Conservation (phyloP, 306 rosid species). For the Phaseolus lunatus region DNA sequence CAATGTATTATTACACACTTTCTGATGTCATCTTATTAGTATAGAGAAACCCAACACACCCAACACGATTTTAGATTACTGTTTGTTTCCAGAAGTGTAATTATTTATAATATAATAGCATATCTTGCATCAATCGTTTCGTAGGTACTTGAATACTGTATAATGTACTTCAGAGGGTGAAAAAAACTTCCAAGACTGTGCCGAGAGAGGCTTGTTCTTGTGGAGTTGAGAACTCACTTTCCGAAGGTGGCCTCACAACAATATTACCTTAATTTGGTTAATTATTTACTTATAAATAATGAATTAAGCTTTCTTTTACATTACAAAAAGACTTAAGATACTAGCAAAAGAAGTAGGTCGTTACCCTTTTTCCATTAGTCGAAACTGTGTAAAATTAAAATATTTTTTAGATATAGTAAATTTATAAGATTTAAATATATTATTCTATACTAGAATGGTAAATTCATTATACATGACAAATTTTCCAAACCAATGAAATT, state of each 20-base stretch:
- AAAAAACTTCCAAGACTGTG: too few relatives aligned
- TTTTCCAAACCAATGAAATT: background rate
- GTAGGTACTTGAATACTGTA: too few relatives aligned
- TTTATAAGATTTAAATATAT: background rate
- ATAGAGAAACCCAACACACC: background rate
- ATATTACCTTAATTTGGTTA: background rate
- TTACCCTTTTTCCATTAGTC: background rate
- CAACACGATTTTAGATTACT: too few relatives aligned
- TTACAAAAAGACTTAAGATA: background rate
- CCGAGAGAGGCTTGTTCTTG: background rate
- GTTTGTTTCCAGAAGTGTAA: too few relatives aligned
- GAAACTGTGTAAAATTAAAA: background rate
- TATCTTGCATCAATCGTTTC: too few relatives aligned
- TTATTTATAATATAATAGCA: too few relatives aligned
- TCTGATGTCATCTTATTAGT: background rate
- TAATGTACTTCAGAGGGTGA: too few relatives aligned
- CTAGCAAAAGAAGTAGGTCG: background rate
- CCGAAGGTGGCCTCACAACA: background rate
- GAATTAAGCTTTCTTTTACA: background rate
- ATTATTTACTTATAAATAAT: background rate
- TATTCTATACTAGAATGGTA: background rate
- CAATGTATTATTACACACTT: background rate
- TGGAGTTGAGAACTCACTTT: background rate
- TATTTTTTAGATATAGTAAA: background rate
- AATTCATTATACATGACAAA: background rate